Evolutionary conservation across 1,139 yeast species (phyloP), one percentile per base, ranked within the genome.

Genomic region (Yamadazyma triangularis): DNA sequence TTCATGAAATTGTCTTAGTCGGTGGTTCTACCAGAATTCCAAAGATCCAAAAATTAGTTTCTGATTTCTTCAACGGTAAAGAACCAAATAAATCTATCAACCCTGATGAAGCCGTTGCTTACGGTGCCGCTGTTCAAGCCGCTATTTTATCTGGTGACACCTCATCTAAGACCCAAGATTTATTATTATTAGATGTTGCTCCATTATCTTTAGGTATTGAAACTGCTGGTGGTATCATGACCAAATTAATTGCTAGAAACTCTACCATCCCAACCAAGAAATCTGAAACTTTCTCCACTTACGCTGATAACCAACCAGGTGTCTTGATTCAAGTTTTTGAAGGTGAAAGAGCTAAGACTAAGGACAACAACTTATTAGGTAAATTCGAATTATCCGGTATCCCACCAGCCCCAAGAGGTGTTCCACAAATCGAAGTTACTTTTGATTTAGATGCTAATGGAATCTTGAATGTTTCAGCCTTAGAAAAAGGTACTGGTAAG

Each of bases 11-110:
- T 64, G 98, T 89, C 63, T 78, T 89, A 53, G 98, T 89, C 56
- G 98, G 98, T 82, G 98, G 98, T 79, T 89, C 98, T 50, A 89
- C 98, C 69, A 89, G 97, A 84, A 89, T 89, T 75, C 97, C 97
- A 77, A 88, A 88, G 79, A 85, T 89, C 62, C 97, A 91, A 78
- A 87, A 89, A 73, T 79, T 89, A 61, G 87, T 89, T 53, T 86
- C 95, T 51, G 97, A 91, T 74, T 89, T 79, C 89, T 89, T 91
- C 72, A 91, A 89, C 64, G 97, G 97, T 70, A 89, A 91, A 79
- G 88, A 84, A 77, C 85, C 85, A 62, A 87, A 85, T 74, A 83
- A 82, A 73, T 83, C 96, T 50, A 89, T 89, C 69, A 89, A 89
- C 95, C 97, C 97, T 57, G 97, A 86, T 78, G 95, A 86, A 77